Evolutionary conservation across 371 early-diverging fungal species (phyloP).

Genomic region (Smittium mucronatum): DNA sequence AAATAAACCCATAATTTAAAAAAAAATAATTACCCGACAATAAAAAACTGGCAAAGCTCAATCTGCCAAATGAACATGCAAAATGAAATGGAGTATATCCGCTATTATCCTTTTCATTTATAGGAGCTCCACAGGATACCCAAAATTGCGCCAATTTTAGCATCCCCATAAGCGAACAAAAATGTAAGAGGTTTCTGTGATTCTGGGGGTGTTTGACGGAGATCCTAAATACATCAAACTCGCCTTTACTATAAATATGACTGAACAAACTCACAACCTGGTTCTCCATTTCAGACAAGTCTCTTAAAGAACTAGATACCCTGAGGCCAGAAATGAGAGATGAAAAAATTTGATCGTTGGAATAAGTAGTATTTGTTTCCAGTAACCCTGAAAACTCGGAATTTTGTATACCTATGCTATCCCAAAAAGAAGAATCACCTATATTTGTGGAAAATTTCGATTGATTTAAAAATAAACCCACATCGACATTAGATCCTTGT

Average conservation of each 20-base stretch:
- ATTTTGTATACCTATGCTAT: neutral
- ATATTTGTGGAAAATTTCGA: neutral
- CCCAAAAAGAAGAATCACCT: neutral
- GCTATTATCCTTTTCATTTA: slow-evolving; percentile 33
- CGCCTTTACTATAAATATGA: slow-evolving; percentile 7
- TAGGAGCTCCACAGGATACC: slow-evolving; percentile 12
- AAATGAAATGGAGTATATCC: slow-evolving; percentile 41
- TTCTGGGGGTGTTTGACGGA: slow-evolving; percentile 20
- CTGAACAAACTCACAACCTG: slow-evolving; percentile 16
- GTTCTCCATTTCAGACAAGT: slow-evolving; percentile 24
- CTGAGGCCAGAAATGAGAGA: slow-evolving; percentile 14
- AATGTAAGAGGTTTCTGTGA: slow-evolving; percentile 37
- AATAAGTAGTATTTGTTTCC: slow-evolving; percentile 7
- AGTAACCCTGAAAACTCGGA: slow-evolving; percentile 13
- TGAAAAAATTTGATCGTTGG: slow-evolving; percentile 17
- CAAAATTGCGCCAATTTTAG: slow-evolving; percentile 26
- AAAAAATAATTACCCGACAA: neutral
- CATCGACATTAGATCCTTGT: neutral
- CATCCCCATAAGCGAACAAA: slow-evolving; percentile 37
- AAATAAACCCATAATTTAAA: neutral
- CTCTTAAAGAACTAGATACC: slow-evolving; percentile 13
- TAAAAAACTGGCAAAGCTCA: slow-evolving; percentile 17
- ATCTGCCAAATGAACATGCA: slow-evolving; percentile 32
- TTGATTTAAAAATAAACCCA: neutral
- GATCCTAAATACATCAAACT: slow-evolving; percentile 16